These are phyloP conservation scores for Nicotiana rustica DNA, from an alignment of 305 asterid genomes.

Conservation along the genomic window DNA sequence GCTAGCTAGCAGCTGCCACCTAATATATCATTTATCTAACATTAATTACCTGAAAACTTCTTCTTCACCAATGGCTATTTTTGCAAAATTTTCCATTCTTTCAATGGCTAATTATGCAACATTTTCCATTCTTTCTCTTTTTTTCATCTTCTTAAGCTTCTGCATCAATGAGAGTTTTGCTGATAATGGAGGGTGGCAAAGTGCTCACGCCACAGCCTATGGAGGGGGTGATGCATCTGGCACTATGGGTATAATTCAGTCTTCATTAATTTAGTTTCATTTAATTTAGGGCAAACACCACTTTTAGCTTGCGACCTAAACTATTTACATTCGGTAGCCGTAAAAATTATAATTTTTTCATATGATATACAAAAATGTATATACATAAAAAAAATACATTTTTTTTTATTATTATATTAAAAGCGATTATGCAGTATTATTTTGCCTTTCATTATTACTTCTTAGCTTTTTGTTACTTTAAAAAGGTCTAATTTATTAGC, in stretches of 20 bases:
- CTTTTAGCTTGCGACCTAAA: no score
- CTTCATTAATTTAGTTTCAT: background rate
- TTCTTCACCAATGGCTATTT: background rate
- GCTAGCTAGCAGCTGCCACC: background rate
- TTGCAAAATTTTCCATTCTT: background rate
- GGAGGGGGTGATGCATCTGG: conserved; percentile 35
- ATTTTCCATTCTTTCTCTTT: background rate
- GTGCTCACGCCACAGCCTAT: conserved; percentile 27
- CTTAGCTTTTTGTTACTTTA: no score
- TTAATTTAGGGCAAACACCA: no score
- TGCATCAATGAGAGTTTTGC: conserved; percentile 23
- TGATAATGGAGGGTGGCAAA: conserved; percentile 34
- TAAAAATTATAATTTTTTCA: no score
- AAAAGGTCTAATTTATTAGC: background rate
- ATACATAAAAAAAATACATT: no score
- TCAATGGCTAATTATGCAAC: background rate
- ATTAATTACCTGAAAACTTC: conserved; percentile 1
- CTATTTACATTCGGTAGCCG: no score
- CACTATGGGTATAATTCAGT: conserved; percentile 7
- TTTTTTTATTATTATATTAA: no score
- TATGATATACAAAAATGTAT: no score
- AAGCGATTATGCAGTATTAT: no score
- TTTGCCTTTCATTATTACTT: background rate
- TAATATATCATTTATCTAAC: background rate
- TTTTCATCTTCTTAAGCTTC: conserved; percentile 11